phyloP scores from a whole-genome alignment of 106 monocot species.

The Phalaenopsis equestris region DNA sequence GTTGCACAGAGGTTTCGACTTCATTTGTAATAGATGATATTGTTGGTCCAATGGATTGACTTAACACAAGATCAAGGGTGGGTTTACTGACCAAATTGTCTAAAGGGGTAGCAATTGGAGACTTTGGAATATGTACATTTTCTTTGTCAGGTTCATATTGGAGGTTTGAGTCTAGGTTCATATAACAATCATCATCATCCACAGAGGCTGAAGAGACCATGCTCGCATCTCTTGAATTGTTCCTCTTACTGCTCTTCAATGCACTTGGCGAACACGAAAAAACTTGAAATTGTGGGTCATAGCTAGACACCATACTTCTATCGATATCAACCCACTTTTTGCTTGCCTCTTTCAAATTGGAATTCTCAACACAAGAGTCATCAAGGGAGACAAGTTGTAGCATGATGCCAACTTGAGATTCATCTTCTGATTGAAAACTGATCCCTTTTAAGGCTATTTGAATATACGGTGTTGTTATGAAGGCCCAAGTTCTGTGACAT shows the following conservation, averaged over 20 bases:
- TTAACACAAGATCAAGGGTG: conserved; percentile 33
- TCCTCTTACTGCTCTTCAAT: conserved; percentile 41
- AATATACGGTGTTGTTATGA: neutral
- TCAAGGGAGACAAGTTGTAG: conserved; percentile 9
- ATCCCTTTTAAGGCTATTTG: conserved; percentile 5
- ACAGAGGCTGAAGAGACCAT: conserved; percentile 34
- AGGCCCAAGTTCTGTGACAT: neutral
- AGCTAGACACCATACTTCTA: conserved; percentile 3
- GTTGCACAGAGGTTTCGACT: neutral
- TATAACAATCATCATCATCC: conserved; percentile 37
- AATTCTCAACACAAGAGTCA: conserved; percentile 7
- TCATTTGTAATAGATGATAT: conserved; percentile 30
- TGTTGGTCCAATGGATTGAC: conserved; percentile 36
- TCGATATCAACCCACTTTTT: conserved; percentile 29
- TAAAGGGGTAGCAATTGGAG: neutral
- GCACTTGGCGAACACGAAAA: conserved; percentile 26
- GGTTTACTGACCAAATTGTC: neutral
- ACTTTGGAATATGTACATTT: neutral
- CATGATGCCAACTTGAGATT: conserved; percentile 8
- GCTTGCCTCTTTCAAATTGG: conserved; percentile 21
- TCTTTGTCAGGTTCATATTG: conserved; percentile 26
- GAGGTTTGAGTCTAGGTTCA: conserved; percentile 31
- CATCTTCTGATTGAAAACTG: conserved; percentile 1
- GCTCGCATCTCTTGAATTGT: conserved; percentile 32
- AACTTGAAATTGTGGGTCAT: conserved; percentile 23